Conservation (phyloP, 2,329 filamentous ascomycete genomes). For the Boeremia lycopersici region DNA sequence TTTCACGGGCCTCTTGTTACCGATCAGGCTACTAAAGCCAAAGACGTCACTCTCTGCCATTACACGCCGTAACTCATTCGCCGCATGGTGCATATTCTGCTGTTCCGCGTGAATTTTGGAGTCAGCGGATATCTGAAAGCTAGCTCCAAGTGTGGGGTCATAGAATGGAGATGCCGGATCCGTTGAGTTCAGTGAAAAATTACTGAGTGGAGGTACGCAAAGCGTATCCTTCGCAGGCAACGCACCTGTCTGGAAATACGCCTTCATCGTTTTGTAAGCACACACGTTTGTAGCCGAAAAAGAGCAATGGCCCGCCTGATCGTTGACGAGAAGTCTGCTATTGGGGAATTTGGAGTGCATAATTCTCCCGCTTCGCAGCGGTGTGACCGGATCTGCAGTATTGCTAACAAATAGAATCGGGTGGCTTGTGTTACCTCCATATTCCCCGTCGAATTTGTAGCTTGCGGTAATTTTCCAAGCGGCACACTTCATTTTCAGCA, state of each 20-base stretch:
- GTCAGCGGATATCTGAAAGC: background rate
- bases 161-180: conserved; percentile 40
- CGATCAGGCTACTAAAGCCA: conserved; percentile 14
- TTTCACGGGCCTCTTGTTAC: background rate
- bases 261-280: conserved; percentile 37
- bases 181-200: conserved; percentile 47
- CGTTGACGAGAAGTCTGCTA: conserved; percentile 53
- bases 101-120: background rate
- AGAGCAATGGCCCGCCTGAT: conserved; percentile 55
- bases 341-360: conserved; percentile 52
- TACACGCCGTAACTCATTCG: background rate
- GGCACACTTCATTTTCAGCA: conserved; percentile 46
- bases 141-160: conserved; percentile 19
- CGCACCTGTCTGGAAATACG: conserved; percentile 50
- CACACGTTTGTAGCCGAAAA: conserved; percentile 46
- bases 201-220: conserved; percentile 50
- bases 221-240: conserved; percentile 54
- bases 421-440: conserved; percentile 53
- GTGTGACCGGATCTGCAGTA: conserved; percentile 65
- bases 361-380: conserved; percentile 53
- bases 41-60: conserved; percentile 13
- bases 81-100: conserved; percentile 6
- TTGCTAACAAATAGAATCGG: conserved; percentile 65
- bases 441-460: conserved; percentile 39
- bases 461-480: conserved; percentile 46